Conservation (phyloP, 2,329 filamentous ascomycete genomes). For the Alternaria dauci region DNA sequence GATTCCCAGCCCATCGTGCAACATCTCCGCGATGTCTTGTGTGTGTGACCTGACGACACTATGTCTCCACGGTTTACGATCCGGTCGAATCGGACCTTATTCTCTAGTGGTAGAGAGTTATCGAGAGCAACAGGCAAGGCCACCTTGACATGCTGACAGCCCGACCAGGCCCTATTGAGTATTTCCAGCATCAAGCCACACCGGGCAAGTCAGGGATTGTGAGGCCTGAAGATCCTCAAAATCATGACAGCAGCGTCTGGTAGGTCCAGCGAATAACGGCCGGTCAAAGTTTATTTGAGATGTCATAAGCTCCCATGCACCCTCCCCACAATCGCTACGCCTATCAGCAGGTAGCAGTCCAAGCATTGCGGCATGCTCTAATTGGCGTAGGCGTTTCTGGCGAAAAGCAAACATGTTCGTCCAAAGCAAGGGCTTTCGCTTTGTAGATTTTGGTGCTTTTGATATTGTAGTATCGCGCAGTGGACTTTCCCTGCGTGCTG, state of each 20-base stretch:
- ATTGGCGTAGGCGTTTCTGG: conserved; percentile 10
- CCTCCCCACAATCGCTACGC: conserved; percentile 41
- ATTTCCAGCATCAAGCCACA: conserved; percentile 44
- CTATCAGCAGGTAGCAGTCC: conserved; percentile 39
- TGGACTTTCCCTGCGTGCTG: conserved; percentile 15
- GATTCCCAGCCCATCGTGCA: conserved; percentile 30
- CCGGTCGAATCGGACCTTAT: conserved; percentile 12
- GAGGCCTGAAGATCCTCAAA: conserved; percentile 40
- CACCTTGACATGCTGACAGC: conserved; percentile 21
- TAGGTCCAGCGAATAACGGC: conserved; percentile 36
- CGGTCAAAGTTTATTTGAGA: conserved; percentile 42
- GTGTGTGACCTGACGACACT: conserved; percentile 30
- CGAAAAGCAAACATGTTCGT: conserved; percentile 8
- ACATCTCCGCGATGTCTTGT: conserved; percentile 28
- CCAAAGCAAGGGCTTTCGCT: not conserved
- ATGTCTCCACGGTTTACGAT: conserved; percentile 5
- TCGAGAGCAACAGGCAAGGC: conserved; percentile 7
- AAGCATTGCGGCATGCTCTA: conserved; percentile 13
- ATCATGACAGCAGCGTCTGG: conserved; percentile 29
- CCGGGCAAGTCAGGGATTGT: conserved; percentile 33
- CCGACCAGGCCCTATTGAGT: conserved; percentile 32
- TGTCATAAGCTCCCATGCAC: conserved; percentile 28
- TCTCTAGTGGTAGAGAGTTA: conserved; percentile 15
- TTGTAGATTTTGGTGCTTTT: not conserved
- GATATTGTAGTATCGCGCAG: conserved; percentile 1